These are phyloP conservation scores for Trametes versicolor DNA, from an alignment of 1,284 basidiomycete genomes.

Conservation along the genomic window DNA sequence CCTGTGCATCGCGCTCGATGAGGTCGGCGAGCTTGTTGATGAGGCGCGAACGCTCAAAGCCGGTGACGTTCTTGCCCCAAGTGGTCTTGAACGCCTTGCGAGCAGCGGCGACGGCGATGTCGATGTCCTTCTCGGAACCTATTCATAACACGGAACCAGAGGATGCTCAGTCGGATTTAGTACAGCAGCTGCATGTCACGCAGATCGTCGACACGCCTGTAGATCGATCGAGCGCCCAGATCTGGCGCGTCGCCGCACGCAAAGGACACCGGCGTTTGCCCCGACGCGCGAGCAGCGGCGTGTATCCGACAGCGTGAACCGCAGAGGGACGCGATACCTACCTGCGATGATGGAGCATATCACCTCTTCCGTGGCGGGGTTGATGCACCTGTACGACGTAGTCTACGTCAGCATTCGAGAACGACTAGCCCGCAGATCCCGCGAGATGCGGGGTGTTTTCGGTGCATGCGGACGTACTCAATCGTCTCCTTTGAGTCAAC, in stretches of 20 bases:
- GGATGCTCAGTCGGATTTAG: not conserved
- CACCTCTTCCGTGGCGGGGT: slow-evolving; percentile 79
- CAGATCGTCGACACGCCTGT: slow-evolving; percentile 5
- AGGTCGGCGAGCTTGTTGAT: slow-evolving; percentile 91
- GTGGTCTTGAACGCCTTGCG: slow-evolving; percentile 86
- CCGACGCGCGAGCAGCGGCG: not conserved
- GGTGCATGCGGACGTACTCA: slow-evolving; percentile 49
- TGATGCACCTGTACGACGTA: slow-evolving; percentile 59
- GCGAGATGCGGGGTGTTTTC: not conserved
- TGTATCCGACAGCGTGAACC: not conserved
- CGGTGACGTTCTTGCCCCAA: slow-evolving; percentile 91
- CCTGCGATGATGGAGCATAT: slow-evolving; percentile 77
- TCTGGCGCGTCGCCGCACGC: not conserved
- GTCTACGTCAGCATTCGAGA: not conserved
- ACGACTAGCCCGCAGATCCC: slow-evolving; percentile 7
- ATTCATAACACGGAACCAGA: slow-evolving; percentile 26
- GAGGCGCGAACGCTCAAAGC: slow-evolving; percentile 81
- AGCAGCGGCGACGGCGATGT: slow-evolving; percentile 85
- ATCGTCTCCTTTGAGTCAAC: slow-evolving; percentile 68
- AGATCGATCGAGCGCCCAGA: slow-evolving; percentile 13
- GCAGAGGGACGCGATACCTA: slow-evolving; percentile 42
- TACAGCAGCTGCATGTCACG: not conserved
- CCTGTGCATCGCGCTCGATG: slow-evolving; percentile 86
- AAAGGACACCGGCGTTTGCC: not conserved
- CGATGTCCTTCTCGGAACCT: slow-evolving; percentile 83